Evolutionary conservation across 805 yeast species (phyloP).

Genomic region (Lachancea cidri): DNA sequence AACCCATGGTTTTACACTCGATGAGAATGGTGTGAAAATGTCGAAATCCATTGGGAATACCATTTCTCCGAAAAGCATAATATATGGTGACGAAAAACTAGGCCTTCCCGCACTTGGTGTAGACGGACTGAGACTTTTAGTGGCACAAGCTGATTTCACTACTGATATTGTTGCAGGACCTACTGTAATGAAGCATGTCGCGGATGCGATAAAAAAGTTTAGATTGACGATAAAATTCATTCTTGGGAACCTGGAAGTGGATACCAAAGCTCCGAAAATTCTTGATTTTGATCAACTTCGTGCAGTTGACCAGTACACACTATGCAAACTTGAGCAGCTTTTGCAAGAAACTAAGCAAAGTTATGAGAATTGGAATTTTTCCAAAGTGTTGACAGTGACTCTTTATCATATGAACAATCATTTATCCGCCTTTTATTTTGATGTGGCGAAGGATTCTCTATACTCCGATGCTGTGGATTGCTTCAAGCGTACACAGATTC

Average conservation of each 20-base stretch:
- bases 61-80: slow-evolving; percentile 60
- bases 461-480: slow-evolving; percentile 60
- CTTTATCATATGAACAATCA: slow-evolving; percentile 69
- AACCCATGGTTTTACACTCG: slow-evolving; percentile 92
- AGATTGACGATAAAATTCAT: slow-evolving; percentile 76
- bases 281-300: slow-evolving; percentile 39
- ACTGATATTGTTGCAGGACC: slow-evolving; percentile 74
- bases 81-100: slow-evolving; percentile 50
- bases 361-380: slow-evolving; percentile 59
- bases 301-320: slow-evolving; percentile 55
- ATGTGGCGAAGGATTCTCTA: slow-evolving; percentile 75
- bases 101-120: slow-evolving; percentile 67
- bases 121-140: slow-evolving; percentile 88
- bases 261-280: slow-evolving; percentile 24
- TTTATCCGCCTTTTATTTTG: slow-evolving; percentile 81
- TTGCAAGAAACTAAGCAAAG: slow-evolving; percentile 37
- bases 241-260: slow-evolving; percentile 66
- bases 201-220: slow-evolving; percentile 74
- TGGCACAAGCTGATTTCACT: slow-evolving; percentile 82
- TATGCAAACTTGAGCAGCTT: slow-evolving; percentile 50
- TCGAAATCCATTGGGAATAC: slow-evolving; percentile 89
- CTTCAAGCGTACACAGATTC: slow-evolving; percentile 37
- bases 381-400: slow-evolving; percentile 60
- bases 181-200: slow-evolving; percentile 65
- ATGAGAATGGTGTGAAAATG: slow-evolving; percentile 84